phyloP scores from a whole-genome alignment of 163 green algal species.

The Chloroidium sp. region DNA sequence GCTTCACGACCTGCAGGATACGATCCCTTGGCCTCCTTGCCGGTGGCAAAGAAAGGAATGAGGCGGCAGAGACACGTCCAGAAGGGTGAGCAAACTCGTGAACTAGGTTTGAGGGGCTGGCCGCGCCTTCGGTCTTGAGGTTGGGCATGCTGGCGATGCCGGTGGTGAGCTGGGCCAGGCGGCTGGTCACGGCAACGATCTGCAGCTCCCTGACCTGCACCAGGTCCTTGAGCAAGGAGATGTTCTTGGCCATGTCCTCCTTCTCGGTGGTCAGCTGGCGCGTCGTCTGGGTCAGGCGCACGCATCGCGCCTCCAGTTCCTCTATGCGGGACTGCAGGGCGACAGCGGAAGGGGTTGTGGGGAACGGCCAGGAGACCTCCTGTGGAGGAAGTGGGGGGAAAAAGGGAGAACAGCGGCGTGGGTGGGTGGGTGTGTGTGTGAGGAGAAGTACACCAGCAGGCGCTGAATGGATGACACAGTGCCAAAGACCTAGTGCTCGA shows the following conservation, averaged over 20 bases:
- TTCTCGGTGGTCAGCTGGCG: neutral
- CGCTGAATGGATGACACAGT: too few species aligned
- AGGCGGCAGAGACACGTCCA: too few species aligned
- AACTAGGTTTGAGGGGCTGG: too few species aligned
- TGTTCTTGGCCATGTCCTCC: neutral
- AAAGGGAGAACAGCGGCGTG: neutral
- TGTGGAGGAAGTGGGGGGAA: neutral
- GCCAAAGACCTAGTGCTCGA: too few species aligned
- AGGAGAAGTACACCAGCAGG: neutral
- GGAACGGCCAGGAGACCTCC: neutral
- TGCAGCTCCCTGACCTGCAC: neutral
- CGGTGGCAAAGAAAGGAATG: too few species aligned
- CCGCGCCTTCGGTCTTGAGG: too few species aligned
- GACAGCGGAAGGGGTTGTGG: too few species aligned
- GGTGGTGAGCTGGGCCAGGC: neutral
- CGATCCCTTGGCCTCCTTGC: too few species aligned
- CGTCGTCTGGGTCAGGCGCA: neutral
- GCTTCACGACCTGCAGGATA: too few species aligned
- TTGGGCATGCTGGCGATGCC: too few species aligned
- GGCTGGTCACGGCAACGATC: neutral
- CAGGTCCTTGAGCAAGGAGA: neutral
- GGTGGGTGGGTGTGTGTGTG: too few species aligned
- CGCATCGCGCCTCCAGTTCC: neutral
- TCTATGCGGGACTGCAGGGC: neutral
- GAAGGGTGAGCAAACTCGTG: too few species aligned